A percentile compares a stretch with the other conserved stretches of the same genome.
These are phyloP conservation scores for Pythium rishiriense DNA, from an alignment of 352 stramenopile genomes.

Conservation along the genomic window DNA sequence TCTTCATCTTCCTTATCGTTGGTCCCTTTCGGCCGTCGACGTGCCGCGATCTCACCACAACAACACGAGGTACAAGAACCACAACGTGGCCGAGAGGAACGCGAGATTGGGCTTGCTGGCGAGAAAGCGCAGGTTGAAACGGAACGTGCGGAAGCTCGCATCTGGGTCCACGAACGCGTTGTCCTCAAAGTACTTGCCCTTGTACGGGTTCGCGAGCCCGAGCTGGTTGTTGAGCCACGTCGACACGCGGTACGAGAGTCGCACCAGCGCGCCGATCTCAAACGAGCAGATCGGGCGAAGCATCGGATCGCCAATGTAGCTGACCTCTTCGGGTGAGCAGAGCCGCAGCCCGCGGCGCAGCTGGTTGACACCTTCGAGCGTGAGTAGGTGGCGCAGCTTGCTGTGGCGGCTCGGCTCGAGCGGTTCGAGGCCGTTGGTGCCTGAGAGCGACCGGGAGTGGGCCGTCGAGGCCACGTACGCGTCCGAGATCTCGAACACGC, in stretches of 20 bases:
- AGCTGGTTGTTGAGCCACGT: constrained; percentile 74
- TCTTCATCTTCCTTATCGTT: not conserved
- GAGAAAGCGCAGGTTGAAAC: constrained; percentile 87
- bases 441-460: constrained; percentile 46
- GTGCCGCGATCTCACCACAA: constrained; percentile 49
- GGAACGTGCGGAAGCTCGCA: constrained; percentile 42
- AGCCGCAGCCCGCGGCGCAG: constrained; percentile 67
- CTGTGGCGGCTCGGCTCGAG: constrained; percentile 64
- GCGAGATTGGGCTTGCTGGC: constrained; percentile 85
- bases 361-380: constrained; percentile 58
- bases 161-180: constrained; percentile 66
- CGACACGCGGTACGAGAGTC: constrained; percentile 75
- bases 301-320: constrained; percentile 85
- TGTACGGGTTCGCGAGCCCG: constrained; percentile 68
- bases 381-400: constrained; percentile 62
- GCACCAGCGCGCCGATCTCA: constrained; percentile 76
- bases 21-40: not conserved
- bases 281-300: constrained; percentile 82
- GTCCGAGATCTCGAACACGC: constrained; percentile 86
- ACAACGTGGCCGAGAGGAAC: constrained; percentile 54
- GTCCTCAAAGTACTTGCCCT: constrained; percentile 68
- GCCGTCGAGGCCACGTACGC: constrained; percentile 80
- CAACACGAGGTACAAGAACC: constrained; percentile 70
- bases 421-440: constrained; percentile 42
- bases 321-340: constrained; percentile 62